Evolutionary conservation across 208 protist species (phyloP).

Genomic region (Crithidia expoeki): DNA sequence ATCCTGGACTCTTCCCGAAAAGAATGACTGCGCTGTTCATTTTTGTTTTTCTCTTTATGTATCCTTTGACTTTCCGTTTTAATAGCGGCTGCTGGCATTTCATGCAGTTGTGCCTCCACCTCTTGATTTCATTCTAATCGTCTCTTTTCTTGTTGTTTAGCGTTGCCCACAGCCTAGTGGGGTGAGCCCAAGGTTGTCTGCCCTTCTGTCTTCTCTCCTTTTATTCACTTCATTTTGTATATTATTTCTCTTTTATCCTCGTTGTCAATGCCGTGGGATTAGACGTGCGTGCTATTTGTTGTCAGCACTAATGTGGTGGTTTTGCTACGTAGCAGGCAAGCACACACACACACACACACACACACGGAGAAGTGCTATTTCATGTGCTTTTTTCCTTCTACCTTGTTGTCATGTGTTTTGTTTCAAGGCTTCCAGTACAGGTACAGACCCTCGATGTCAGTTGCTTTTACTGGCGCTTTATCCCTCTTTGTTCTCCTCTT

Average conservation of each 20-base stretch:
- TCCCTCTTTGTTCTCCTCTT: not conserved
- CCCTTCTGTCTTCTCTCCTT: too few species aligned
- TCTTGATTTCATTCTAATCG: too few species aligned
- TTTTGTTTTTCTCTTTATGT: too few species aligned
- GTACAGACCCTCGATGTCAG: not conserved
- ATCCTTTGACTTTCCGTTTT: too few species aligned
- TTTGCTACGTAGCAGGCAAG: not conserved
- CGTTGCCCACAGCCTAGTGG: too few species aligned
- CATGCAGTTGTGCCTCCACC: too few species aligned
- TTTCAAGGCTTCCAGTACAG: not conserved
- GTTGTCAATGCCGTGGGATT: not conserved
- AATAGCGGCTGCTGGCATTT: too few species aligned
- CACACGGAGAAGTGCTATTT: not conserved
- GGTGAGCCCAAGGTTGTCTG: too few species aligned
- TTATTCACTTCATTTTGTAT: constrained; percentile 4
- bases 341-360: not conserved
- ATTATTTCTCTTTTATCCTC: not conserved
- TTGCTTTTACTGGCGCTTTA: not conserved
- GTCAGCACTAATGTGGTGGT: not conserved
- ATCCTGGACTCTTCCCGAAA: too few species aligned
- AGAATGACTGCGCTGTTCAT: too few species aligned
- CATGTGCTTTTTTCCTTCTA: constrained; percentile 1
- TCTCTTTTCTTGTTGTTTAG: too few species aligned
- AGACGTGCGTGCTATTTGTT: not conserved
- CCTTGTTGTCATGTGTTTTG: not conserved